Conservation (phyloP, 768 basidiomycete genomes). For the Symmetrospora coprosmae region DNA sequence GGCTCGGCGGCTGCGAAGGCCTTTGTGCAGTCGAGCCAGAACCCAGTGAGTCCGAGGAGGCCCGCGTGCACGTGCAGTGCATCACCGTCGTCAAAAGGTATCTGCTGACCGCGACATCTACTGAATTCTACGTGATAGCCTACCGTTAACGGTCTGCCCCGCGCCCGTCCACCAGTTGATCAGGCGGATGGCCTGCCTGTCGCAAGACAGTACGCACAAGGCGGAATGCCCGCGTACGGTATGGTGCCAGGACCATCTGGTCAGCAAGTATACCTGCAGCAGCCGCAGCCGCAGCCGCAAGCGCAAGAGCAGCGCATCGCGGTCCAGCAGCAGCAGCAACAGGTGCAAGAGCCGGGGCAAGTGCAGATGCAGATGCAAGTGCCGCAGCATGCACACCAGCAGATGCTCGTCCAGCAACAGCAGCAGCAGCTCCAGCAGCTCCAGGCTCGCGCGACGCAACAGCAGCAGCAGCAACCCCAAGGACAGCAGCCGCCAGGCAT, state of each 20-base stretch:
- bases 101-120: neutral
- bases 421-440: neutral
- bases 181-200: neutral
- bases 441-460: neutral
- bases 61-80: neutral
- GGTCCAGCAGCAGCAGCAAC: neutral
- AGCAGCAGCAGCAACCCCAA: neutral
- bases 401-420: neutral
- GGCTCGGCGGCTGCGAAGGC: constrained; percentile 9
- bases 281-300: neutral
- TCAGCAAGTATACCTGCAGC: neutral
- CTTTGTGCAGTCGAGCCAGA: neutral
- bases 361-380: no score
- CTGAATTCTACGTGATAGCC: neutral
- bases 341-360: no score
- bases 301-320: no score
- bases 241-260: neutral
- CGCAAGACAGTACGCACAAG: neutral
- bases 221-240: neutral
- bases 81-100: neutral
- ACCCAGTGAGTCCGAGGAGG: neutral
- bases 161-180: neutral
- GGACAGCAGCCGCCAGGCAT: no score
- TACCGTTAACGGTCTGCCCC: neutral
- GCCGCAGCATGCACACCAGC: neutral